Evolutionary conservation across 139 green algal genomes (phyloP), one percentile per base, ranked within the genome.

Genomic region (Coelastrella sp.): DNA sequence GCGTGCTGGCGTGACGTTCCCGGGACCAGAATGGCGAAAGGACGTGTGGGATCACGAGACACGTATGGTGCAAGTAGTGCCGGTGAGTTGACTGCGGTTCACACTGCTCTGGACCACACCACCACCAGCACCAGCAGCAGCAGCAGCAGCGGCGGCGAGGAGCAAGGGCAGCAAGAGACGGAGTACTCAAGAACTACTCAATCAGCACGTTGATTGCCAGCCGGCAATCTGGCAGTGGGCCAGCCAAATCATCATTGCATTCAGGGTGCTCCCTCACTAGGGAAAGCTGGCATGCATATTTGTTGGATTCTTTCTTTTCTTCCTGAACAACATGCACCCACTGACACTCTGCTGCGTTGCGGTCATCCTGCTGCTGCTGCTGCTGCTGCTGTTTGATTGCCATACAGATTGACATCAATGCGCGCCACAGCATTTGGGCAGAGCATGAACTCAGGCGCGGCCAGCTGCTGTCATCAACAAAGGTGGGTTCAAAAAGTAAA

Each of bases 21-120:
- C 92, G 56, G 92, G 92, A 61, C 83, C 87, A 25, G 91, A 93
- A 78, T 93, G 91, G 91, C 80, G 90, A 6, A 22, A 73, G 10
- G 84, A 89, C 8, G 73, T 95, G n/a, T 93, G 90, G 19, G 60
- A 94, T 80, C 82, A 94, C 25, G 78, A 90, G 6, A 92, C 91
- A 8, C 84, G 82, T 25, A 56, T 59, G 70, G 89, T 95, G 11
- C 86, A 94, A 88, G 74, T 92, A 8, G 84, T 88, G 20, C 66
- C 78, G 84, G 84, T 88, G 84, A 57, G 82, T 70, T 8, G 12
- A 24, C 7, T 11, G 74, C 17, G 24, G 8, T 4, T 11, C 8
- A 17, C n/a, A 11, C 12, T 0, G n/a, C 70, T 20, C 70, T 8
- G 35, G 3, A 49, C 35, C 3, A 49, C 35, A 49, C 3, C 35